These are phyloP conservation scores for Globisporangium spinosum DNA, from an alignment of 352 stramenopile species.

Conservation along the genomic window DNA sequence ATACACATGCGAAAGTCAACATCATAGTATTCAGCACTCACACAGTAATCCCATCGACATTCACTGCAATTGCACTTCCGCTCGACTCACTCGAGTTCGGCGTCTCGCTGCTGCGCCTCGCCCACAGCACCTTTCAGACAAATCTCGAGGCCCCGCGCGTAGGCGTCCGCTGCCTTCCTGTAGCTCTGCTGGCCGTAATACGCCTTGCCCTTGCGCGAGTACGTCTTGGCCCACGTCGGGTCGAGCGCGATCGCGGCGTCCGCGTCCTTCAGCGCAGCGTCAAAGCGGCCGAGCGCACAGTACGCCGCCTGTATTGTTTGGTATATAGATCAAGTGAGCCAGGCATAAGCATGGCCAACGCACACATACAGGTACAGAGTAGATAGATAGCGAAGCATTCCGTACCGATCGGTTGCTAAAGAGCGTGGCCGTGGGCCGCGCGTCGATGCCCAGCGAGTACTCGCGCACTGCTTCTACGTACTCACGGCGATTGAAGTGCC, in stretches of 20 bases:
- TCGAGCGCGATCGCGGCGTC: slow-evolving; percentile 61
- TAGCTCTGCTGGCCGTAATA: slow-evolving; percentile 64
- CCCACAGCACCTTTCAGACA: slow-evolving; percentile 60
- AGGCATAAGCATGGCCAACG: background rate
- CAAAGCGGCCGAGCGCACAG: slow-evolving; percentile 54
- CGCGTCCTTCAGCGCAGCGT: slow-evolving; percentile 48
- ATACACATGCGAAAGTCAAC: background rate
- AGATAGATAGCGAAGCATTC: background rate
- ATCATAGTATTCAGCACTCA: background rate
- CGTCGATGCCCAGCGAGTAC: slow-evolving; percentile 60
- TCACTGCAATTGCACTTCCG: background rate
- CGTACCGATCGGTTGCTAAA: slow-evolving; percentile 72
- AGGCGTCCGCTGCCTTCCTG: slow-evolving; percentile 67
- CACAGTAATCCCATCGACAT: background rate
- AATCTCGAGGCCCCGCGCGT: slow-evolving; percentile 65
- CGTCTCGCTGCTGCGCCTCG: slow-evolving; percentile 67
- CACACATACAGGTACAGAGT: background rate
- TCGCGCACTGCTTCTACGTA: slow-evolving; percentile 50
- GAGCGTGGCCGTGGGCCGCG: slow-evolving; percentile 55
- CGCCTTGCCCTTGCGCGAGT: slow-evolving; percentile 79
- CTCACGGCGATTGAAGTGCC: slow-evolving; percentile 53
- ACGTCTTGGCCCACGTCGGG: slow-evolving; percentile 64
- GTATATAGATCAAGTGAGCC: background rate
- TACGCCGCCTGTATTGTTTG: slow-evolving; percentile 37
- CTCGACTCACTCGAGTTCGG: slow-evolving; percentile 58